Conservation (phyloP, 2,329 filamentous ascomycete genomes). For the Venturia oleaginea region DNA sequence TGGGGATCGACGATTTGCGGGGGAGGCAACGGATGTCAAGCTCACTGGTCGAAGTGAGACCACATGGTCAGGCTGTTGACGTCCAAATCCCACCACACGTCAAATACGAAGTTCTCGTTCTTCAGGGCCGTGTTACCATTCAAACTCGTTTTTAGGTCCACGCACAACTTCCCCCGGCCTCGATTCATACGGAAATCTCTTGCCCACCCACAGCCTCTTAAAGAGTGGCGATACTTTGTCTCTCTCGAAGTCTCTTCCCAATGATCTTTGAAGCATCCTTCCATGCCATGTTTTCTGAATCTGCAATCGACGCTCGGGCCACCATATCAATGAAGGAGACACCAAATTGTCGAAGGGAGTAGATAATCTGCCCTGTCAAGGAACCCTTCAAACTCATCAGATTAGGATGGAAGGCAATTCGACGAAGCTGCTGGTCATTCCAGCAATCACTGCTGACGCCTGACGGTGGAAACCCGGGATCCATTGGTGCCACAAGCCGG, state of each 20-base stretch:
- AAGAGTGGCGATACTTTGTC: neutral
- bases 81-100: neutral
- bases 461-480: neutral
- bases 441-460: neutral
- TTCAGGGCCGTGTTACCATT: neutral
- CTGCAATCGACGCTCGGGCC: neutral
- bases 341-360: neutral
- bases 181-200: neutral
- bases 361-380: neutral
- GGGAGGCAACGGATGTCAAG: neutral
- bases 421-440: neutral
- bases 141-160: neutral
- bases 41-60: neutral
- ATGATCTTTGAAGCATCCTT: neutral
- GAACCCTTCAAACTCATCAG: neutral
- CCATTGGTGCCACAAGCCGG: neutral
- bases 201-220: neutral
- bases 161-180: neutral
- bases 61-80: neutral
- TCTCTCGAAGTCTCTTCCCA: neutral
- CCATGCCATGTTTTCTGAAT: neutral
- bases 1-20: neutral
- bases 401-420: conserved; percentile 2
- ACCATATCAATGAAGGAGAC: neutral
- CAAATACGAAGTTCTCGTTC: neutral